phyloP scores from a whole-genome alignment of 805 yeast species.

The Candida ovalis region DNA sequence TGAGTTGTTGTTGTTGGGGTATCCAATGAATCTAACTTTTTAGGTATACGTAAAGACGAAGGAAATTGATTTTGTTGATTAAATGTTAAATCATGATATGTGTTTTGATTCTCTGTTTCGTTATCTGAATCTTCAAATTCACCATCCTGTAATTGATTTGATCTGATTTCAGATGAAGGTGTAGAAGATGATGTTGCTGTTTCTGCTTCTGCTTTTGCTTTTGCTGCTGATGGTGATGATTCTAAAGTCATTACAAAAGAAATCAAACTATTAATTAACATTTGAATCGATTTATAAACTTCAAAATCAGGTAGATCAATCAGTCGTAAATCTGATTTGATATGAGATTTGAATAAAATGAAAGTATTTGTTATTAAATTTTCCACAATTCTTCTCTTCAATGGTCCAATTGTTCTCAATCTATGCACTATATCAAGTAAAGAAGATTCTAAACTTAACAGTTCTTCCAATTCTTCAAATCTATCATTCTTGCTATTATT shows the following conservation, averaged over 20 bases:
- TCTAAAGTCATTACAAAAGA: constrained; percentile 27
- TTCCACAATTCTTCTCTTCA: constrained; percentile 11
- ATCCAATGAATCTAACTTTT: no score
- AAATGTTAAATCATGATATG: no score
- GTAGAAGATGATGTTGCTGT: no score
- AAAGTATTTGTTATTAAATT: constrained; percentile 14
- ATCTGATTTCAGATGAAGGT: not conserved
- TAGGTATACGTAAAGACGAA: not conserved
- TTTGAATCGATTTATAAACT: constrained; percentile 32
- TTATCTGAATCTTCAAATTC: constrained; percentile 3
- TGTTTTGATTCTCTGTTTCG: no score
- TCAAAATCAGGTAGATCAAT: constrained; percentile 20
- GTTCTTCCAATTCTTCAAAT: constrained; percentile 5
- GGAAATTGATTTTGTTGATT: not conserved
- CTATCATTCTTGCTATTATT: not conserved
- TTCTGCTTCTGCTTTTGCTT: not conserved
- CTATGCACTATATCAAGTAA: constrained; percentile 8
- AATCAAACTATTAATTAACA: constrained; percentile 29
- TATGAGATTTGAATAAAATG: constrained; percentile 12
- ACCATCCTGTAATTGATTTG: not conserved
- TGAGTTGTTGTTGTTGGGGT: no score
- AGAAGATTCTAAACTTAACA: constrained; percentile 14
- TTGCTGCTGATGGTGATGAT: not conserved
- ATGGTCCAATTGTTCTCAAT: constrained; percentile 6
- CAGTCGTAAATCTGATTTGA: constrained; percentile 2